Base-by-base conservation (phyloP, 2,329 filamentous ascomycete genomes). In the Cladophialophora yegresii region DNA sequence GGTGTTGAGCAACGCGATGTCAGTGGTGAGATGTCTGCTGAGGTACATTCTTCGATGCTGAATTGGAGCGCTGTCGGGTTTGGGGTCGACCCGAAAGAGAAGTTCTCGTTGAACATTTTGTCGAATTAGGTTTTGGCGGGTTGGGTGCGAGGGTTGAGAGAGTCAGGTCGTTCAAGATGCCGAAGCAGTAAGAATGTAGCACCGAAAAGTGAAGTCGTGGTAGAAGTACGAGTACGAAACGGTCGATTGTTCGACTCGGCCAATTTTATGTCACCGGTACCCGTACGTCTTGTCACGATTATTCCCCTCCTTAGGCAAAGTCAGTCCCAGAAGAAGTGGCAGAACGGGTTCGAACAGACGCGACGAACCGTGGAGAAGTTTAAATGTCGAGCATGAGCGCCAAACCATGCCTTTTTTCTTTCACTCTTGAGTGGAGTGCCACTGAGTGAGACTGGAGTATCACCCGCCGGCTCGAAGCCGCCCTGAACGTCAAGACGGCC, bases 101-200 rank as follows among this genome's bases (percentile, higher is more conserved):
- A 71, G 53, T 69, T 70, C 64, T 70, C 65, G 62, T 70, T 68
- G 61, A 71, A 71, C 70, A 71, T 71, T 28, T 59, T 67, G 67
- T 28, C 26, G 51, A 22, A 40, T 45, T 7, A 22, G 22, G 23
- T 6, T 55, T 8, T 23, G 2, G 13, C 30, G 55, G 16, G 23
- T 28, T 23, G 28, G 32, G 36, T 28, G 7, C 13, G 49, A 13
- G 50, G 33, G 32, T 32, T 54, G 28, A 54, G 16, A 10, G 45
- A 32, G 20, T 43, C 22, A 45, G 36, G 10, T 7, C 36, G 59
- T 49, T 54, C 22, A 47, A 53, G 61, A 54, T 43, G 10, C 32
- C n/a, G 51, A 2, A 50, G 51, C 23, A n/a, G 50, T n/a, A 6
- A 30, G 28, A 56, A 8, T 57, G 13, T 57, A 16, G 36, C 20